Conservation (phyloP, 176 grass and related monocot genomes). For the Ensete ventricosum region DNA sequence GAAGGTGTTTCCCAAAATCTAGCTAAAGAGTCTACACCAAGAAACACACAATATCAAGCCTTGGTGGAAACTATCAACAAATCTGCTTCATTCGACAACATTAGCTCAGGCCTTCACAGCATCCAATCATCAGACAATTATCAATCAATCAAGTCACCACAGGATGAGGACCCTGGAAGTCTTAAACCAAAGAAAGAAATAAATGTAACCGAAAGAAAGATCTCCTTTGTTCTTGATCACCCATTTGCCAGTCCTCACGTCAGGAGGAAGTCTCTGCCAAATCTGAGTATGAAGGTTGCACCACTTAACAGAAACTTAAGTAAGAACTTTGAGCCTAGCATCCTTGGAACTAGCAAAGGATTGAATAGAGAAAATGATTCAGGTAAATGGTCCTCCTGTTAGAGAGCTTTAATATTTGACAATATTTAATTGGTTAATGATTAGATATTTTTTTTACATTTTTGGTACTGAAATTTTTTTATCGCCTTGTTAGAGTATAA, state of each 20-base stretch:
- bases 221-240: conserved; percentile 44
- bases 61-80: conserved; percentile 40
- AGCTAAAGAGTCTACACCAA: conserved; percentile 32
- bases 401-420: background rate
- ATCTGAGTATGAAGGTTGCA: conserved; percentile 32
- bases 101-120: conserved; percentile 30
- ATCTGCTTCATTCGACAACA: conserved; percentile 46
- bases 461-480: conserved; percentile 21
- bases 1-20: conserved; percentile 39
- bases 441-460: background rate
- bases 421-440: background rate
- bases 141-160: conserved; percentile 31
- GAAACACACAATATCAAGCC: conserved; percentile 21
- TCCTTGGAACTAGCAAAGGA: conserved; percentile 49
- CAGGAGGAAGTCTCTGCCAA: conserved; percentile 26
- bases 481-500: conserved; percentile 19
- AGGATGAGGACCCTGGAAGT: conserved; percentile 30
- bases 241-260: conserved; percentile 37
- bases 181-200: conserved; percentile 38
- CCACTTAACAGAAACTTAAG: conserved; percentile 18
- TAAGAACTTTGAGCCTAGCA: conserved; percentile 34
- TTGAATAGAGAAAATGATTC: conserved; percentile 14
- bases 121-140: conserved; percentile 35
- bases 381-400: background rate
- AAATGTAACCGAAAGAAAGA: conserved; percentile 43